Base-by-base conservation (phyloP, 352 stramenopile genomes). In the Phytophthora nicotianae region DNA sequence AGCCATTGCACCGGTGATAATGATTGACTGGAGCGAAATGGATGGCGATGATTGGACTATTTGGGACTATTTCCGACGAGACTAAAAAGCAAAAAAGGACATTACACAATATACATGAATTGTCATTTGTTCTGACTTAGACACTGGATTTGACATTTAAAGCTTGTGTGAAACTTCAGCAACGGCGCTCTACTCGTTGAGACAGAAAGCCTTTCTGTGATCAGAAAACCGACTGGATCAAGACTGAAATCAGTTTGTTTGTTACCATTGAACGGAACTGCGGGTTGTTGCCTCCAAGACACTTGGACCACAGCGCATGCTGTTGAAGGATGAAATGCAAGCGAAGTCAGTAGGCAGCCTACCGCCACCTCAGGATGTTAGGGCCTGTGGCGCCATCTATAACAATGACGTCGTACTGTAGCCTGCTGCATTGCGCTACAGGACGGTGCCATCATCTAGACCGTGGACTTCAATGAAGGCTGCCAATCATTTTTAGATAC, bases 281-380 rank as follows among this genome's bases (percentile, higher is more conserved):
- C n/a, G n/a, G n/a, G n/a, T n/a, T n/a, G n/a, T n/a, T n/a, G n/a
- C n/a, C n/a, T n/a, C n/a, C n/a, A n/a, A n/a, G n/a, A n/a, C n/a
- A n/a, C n/a, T n/a, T n/a, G n/a, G n/a, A n/a, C n/a, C n/a, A n/a
- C n/a, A n/a, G n/a, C n/a, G n/a, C n/a, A n/a, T n/a, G n/a, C n/a
- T n/a, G n/a, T n/a, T n/a, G n/a, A n/a, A n/a, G n/a, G n/a, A n/a
- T 53, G 53, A 61, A 61, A 61, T 59, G 51, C 51, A 59, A 55
- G 19, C 5, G 42, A 54, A 42, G 47, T 35, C 14, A 38, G 9
- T 41, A 5, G 3, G 4, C 7, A 29, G 24, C 24, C 7, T 7
- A 29, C 24, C 24, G 7, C 24, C 24, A 41, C 13, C 27, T 33
- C 27, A 33, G 27, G 27, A 7, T 7, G 27, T 8, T 5, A 33